Evolutionary conservation across 495 filamentous ascomycete species (phyloP).

Genomic region (Bacidia gigantensis): DNA sequence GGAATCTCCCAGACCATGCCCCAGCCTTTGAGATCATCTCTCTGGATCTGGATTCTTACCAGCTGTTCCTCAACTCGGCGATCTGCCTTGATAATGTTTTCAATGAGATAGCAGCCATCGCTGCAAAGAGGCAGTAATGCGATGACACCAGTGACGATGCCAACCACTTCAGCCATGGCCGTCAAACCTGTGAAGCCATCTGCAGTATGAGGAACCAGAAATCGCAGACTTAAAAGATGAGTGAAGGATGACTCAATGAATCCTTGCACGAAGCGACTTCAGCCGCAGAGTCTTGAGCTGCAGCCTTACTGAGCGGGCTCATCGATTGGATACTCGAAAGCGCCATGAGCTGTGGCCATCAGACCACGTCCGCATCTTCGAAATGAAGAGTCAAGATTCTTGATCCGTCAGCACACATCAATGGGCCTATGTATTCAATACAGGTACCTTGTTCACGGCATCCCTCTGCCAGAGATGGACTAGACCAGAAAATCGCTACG

Average conservation of each 20-base stretch:
- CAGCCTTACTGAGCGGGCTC: not conserved
- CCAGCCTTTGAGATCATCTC: not conserved
- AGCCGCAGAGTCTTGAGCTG: too few species aligned
- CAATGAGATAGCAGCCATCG: not conserved
- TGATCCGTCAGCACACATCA: too few species aligned
- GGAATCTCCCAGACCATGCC: not conserved
- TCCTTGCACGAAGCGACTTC: not conserved
- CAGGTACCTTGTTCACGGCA: too few species aligned
- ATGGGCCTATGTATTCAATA: too few species aligned
- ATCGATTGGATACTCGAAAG: not conserved
- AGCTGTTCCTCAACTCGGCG: not conserved
- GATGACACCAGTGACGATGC: constrained; percentile 2
- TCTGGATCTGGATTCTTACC: not conserved
- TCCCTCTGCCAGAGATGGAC: too few species aligned
- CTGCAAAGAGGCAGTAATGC: not conserved
- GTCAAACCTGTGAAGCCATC: not conserved
- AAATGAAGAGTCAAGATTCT: too few species aligned
- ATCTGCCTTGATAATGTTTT: not conserved
- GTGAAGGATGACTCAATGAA: not conserved
- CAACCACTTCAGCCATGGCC: constrained; percentile 1
- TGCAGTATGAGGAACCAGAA: too few species aligned
- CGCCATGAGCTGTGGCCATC: not conserved
- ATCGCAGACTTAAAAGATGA: not conserved
- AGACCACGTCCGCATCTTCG: not conserved
- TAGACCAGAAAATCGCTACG: too few species aligned